Conservation (phyloP, 257 asterid species). For the Plantago elongata region DNA sequence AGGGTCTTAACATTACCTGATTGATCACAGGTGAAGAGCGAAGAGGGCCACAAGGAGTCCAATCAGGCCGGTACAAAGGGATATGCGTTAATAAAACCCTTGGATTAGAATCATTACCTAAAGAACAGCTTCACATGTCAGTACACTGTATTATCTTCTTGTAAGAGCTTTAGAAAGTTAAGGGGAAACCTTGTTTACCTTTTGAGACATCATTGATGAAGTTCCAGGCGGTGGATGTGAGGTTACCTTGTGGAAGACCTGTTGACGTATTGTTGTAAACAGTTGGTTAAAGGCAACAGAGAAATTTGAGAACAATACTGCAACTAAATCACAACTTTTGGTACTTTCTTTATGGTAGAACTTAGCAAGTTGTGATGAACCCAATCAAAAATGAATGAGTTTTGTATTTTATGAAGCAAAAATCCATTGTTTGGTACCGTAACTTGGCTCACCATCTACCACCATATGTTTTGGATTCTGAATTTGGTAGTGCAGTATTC, state of each 20-base stretch:
- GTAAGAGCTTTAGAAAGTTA: not conserved
- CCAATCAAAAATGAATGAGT: too few relatives aligned
- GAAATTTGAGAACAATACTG: not conserved
- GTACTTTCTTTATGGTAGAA: too few relatives aligned
- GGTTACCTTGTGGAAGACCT: constrained; percentile 49
- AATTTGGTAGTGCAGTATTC: too few relatives aligned
- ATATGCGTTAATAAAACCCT: constrained; percentile 89
- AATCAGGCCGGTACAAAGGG: constrained; percentile 75
- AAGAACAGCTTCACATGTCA: constrained; percentile 21
- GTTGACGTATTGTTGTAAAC: constrained; percentile 25
- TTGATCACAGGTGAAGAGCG: constrained; percentile 75
- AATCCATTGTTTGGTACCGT: too few relatives aligned
- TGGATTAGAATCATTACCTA: constrained; percentile 46
- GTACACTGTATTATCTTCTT: constrained; percentile 6
- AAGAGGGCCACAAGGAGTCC: constrained; percentile 76
- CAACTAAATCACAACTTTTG: not conserved
- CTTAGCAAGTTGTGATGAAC: too few relatives aligned
- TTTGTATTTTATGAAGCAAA: too few relatives aligned
- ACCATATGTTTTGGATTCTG: too few relatives aligned
- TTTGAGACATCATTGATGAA: constrained; percentile 46
- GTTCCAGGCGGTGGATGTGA: constrained; percentile 64
- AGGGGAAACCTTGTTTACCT: constrained; percentile 32
- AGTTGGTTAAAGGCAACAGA: not conserved
- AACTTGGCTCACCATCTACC: too few relatives aligned
- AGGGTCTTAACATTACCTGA: constrained; percentile 46